These are phyloP conservation scores for Rhinocladiella mackenziei DNA, from an alignment of 2,329 filamentous ascomycete genomes.

Conservation along the genomic window DNA sequence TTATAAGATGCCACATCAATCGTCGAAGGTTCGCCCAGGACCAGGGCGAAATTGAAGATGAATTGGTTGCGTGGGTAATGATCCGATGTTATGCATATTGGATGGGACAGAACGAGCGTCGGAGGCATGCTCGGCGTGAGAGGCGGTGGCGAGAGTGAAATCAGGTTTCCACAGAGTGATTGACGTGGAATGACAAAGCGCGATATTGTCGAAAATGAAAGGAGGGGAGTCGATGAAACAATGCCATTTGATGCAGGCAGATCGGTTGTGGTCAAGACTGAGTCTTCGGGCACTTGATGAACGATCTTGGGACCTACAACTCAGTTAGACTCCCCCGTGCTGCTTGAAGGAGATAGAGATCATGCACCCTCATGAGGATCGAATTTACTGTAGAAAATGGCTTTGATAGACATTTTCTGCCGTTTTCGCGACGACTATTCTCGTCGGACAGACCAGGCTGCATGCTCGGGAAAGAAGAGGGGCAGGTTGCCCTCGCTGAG, in stretches of 20 bases:
- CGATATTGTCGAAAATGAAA: constrained; percentile 81
- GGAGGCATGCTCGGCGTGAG: constrained; percentile 49
- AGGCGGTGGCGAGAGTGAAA: constrained; percentile 49
- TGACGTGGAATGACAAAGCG: constrained; percentile 93
- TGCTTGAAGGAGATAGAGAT: neutral
- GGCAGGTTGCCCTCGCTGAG: too few species aligned
- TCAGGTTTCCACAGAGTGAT: constrained; percentile 87
- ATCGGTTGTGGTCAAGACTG: constrained; percentile 48
- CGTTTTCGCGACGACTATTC: too few species aligned
- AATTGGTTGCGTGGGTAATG: constrained; percentile 91
- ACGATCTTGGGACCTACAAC: constrained; percentile 57
- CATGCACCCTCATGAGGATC: constrained; percentile 53
- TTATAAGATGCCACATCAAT: constrained; percentile 72
- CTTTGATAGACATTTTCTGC: constrained; percentile 56
- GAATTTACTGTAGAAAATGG: constrained; percentile 65
- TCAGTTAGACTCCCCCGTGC: constrained; percentile 6
- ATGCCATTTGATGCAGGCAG: constrained; percentile 36
- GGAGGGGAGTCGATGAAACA: constrained; percentile 52
- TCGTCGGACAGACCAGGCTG: too few species aligned
- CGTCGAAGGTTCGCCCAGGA: constrained; percentile 56
- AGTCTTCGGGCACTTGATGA: constrained; percentile 61
- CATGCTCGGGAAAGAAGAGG: too few species aligned
- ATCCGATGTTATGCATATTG: constrained; percentile 77
- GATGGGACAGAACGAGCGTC: constrained; percentile 77
- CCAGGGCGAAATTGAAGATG: constrained; percentile 95